Evolutionary conservation across 2,329 filamentous ascomycete species (phyloP).

Genomic region (Phymatotrichopsis omnivora): DNA sequence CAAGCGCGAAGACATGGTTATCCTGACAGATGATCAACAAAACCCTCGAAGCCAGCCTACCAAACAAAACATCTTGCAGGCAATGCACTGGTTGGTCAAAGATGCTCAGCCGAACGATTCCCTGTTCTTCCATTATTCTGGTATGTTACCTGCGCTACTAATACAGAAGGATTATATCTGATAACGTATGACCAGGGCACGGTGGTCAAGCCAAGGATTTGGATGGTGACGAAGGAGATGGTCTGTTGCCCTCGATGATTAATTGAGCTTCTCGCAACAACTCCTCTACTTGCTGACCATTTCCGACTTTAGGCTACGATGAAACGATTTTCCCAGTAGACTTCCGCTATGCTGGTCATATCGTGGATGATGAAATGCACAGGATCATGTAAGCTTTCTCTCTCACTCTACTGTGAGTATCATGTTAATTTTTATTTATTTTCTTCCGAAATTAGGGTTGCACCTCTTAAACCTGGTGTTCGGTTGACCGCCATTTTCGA

Average conservation of each 20-base stretch:
- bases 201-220: constrained; percentile 64
- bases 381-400: constrained; percentile 45
- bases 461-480: constrained; percentile 67
- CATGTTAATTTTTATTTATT: constrained; percentile 3
- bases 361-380: constrained; percentile 72
- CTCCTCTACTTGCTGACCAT: too few species aligned
- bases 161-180: not conserved
- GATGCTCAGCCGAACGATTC: constrained; percentile 64
- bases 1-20: constrained; percentile 69
- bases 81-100: constrained; percentile 65
- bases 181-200: constrained; percentile 45
- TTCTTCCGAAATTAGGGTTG: constrained; percentile 42
- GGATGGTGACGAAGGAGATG: constrained; percentile 68
- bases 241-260: constrained; percentile 34
- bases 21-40: constrained; percentile 63
- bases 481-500: constrained; percentile 75
- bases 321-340: constrained; percentile 73
- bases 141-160: constrained; percentile 36
- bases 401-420: not conserved
- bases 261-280: too few species aligned
- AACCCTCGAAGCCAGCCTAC: constrained; percentile 62
- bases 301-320: constrained; percentile 48
- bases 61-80: constrained; percentile 63
- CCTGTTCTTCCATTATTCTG: constrained; percentile 67
- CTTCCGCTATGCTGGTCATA: constrained; percentile 57